Percentiles rank a stretch among this genome's conserved stretches.
Evolutionary conservation across 1,139 yeast species (phyloP).

Genomic region (Debaryomyces sp.): DNA sequence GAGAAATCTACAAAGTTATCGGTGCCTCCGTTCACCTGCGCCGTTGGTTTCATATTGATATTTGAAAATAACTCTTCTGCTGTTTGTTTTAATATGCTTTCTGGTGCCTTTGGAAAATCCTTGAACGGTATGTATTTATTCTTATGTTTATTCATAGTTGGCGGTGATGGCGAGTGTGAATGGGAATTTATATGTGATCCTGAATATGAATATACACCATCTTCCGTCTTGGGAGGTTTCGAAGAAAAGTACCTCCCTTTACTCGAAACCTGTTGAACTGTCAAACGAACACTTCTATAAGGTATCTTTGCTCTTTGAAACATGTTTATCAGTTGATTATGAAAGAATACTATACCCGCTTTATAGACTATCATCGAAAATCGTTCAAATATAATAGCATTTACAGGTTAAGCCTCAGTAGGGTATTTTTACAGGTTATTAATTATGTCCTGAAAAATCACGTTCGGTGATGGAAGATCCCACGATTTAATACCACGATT

Average conservation of each 20-base stretch:
- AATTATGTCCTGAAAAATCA: neutral
- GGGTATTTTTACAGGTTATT: neutral
- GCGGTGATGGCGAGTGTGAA: slow-evolving; percentile 4
- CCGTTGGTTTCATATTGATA: slow-evolving; percentile 17
- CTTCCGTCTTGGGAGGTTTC: slow-evolving; percentile 15
- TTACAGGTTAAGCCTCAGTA: neutral
- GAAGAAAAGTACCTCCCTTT: slow-evolving; percentile 10
- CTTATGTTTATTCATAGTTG: slow-evolving; percentile 5
- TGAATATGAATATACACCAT: slow-evolving; percentile 3
- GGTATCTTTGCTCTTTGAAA: slow-evolving; percentile 1
- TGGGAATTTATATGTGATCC: slow-evolving; percentile 5
- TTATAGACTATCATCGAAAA: slow-evolving; percentile 1
- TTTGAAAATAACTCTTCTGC: slow-evolving; percentile 22
- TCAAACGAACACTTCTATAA: neutral
- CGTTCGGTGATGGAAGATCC: slow-evolving; percentile 2
- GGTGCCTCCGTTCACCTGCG: slow-evolving; percentile 11
- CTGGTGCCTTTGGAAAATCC: slow-evolving; percentile 36
- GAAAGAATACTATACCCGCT: neutral
- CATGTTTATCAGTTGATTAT: neutral
- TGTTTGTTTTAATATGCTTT: slow-evolving; percentile 18
- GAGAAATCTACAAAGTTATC: slow-evolving; percentile 26
- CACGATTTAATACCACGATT: slow-evolving; percentile 1
- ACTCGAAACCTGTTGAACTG: neutral
- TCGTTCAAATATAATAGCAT: neutral
- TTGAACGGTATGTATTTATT: slow-evolving; percentile 26